These are phyloP conservation scores for Glebionis coronaria DNA, from an alignment of 129 eudicot species.

Conservation along the genomic window DNA sequence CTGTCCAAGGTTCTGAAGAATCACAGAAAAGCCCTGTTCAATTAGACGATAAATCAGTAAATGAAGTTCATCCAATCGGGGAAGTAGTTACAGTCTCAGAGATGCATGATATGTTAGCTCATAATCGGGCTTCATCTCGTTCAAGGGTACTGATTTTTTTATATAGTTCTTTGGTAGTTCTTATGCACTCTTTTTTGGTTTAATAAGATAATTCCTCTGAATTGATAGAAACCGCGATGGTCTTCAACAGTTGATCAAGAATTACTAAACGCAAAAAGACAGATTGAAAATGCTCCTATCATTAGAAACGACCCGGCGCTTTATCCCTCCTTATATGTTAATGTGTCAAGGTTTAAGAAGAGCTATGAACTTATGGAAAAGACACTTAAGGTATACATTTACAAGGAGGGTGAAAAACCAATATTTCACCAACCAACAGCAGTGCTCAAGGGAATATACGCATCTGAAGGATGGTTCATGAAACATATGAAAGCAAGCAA, in stretches of 20 bases:
- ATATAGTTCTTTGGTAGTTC: neutral
- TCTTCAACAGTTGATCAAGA: slow-evolving; percentile 59
- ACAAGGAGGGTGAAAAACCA: slow-evolving; percentile 74
- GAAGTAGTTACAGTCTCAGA: slow-evolving; percentile 45
- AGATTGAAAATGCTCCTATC: slow-evolving; percentile 51
- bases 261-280: slow-evolving; percentile 47
- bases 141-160: slow-evolving; percentile 41
- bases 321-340: slow-evolving; percentile 66
- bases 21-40: slow-evolving; percentile 6
- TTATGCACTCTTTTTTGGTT: neutral
- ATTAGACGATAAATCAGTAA: slow-evolving; percentile 18
- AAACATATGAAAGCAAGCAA: slow-evolving; percentile 56
- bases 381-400: slow-evolving; percentile 76
- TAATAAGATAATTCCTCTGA: neutral
- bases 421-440: slow-evolving; percentile 69
- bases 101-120: slow-evolving; percentile 52
- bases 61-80: slow-evolving; percentile 19
- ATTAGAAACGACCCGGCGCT: slow-evolving; percentile 32
- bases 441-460: slow-evolving; percentile 74
- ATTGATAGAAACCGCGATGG: slow-evolving; percentile 62
- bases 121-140: slow-evolving; percentile 45
- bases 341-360: slow-evolving; percentile 70
- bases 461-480: slow-evolving; percentile 99
- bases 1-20: slow-evolving; percentile 14
- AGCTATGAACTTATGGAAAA: slow-evolving; percentile 90